Percentiles rank a stretch among this genome's conserved stretches.
Conservation (phyloP, 305 asterid species). For the Salvia sclarea region DNA sequence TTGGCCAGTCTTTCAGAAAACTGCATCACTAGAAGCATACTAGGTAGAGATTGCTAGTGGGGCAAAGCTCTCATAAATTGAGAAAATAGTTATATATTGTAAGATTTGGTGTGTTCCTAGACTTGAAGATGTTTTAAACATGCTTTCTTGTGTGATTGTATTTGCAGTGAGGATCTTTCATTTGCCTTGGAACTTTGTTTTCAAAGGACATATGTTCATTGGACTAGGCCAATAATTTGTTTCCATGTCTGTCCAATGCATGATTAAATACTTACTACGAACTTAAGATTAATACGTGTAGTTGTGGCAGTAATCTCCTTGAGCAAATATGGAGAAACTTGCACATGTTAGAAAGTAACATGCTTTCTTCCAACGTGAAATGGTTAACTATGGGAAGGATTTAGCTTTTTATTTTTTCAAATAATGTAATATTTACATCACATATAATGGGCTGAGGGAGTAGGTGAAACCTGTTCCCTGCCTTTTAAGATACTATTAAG, state of each 20-base stretch:
- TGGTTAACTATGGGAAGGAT: background rate
- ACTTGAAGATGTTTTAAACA: background rate
- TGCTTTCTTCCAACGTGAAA: constrained; percentile 6
- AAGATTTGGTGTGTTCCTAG: background rate
- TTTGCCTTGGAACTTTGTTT: background rate
- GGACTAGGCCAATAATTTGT: background rate
- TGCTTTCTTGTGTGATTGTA: background rate
- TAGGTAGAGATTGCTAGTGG: background rate
- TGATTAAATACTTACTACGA: background rate
- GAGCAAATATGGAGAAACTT: background rate
- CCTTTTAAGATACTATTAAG: background rate
- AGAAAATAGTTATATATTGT: background rate
- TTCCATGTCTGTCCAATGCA: background rate
- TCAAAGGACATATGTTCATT: background rate
- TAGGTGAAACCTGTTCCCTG: background rate
- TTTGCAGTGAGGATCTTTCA: background rate
- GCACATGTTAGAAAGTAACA: background rate
- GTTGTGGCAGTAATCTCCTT: background rate
- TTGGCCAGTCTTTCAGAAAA: background rate
- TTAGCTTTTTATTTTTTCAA: too few relatives aligned
- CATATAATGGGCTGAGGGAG: background rate
- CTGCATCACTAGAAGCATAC: background rate
- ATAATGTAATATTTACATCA: too few relatives aligned
- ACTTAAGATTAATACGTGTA: background rate
- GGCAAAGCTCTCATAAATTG: background rate